These are phyloP conservation scores for Camptophora hylomeconis DNA, from an alignment of 2,329 filamentous ascomycete species.

Conservation along the genomic window DNA sequence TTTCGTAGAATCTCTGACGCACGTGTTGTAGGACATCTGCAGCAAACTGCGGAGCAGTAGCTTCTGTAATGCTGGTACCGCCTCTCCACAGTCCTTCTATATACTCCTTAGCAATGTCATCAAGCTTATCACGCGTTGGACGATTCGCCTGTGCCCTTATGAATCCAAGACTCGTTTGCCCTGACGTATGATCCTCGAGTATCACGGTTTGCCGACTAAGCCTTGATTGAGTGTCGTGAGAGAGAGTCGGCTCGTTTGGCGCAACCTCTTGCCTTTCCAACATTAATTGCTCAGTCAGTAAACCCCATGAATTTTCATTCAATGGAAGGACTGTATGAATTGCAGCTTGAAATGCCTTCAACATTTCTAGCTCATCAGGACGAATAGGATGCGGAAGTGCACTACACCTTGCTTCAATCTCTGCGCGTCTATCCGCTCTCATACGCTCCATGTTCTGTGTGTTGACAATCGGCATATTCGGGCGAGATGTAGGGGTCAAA, in stretches of 20 bases:
- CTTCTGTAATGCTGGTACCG: slow-evolving; percentile 49
- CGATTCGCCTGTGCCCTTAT: slow-evolving; percentile 39
- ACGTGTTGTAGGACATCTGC: slow-evolving; percentile 57
- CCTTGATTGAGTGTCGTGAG: too few species aligned
- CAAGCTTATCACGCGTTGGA: slow-evolving; percentile 52
- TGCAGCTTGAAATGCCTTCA: slow-evolving; percentile 62
- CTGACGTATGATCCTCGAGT: too few species aligned
- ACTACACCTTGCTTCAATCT: slow-evolving; percentile 59
- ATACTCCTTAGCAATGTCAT: slow-evolving; percentile 55
- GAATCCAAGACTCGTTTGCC: too few species aligned
- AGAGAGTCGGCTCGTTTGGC: slow-evolving; percentile 36
- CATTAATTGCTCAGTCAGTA: slow-evolving; percentile 54
- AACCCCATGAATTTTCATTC: slow-evolving; percentile 55
- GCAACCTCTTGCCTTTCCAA: slow-evolving; percentile 55
- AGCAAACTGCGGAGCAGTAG: slow-evolving; percentile 55
- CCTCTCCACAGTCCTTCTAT: slow-evolving; percentile 53
- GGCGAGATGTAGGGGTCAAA: too few species aligned
- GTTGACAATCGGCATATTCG: too few species aligned
- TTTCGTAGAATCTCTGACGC: slow-evolving; percentile 52
- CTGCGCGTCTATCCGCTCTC: slow-evolving; percentile 50
- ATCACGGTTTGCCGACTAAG: too few species aligned
- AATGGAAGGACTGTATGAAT: slow-evolving; percentile 56
- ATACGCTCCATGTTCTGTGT: too few species aligned
- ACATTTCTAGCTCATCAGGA: slow-evolving; percentile 50
- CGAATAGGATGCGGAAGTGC: slow-evolving; percentile 53